phyloP scores from a whole-genome alignment of 371 early-diverging fungal species.

The Apophysomyces variabilis region DNA sequence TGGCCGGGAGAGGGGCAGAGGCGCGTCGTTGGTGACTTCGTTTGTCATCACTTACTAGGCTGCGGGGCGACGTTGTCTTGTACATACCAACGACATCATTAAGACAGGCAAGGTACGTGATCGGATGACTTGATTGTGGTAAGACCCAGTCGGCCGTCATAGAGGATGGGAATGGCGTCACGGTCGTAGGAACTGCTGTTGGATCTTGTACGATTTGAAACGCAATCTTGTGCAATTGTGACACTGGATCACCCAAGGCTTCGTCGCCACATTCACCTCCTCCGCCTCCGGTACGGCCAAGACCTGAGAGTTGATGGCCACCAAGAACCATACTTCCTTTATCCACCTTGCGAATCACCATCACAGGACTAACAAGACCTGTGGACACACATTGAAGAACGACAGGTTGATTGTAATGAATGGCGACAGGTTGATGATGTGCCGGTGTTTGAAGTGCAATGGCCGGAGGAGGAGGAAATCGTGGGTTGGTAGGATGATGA shows the following conservation, averaged over 20 bases:
- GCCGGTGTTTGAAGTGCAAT: slow-evolving; percentile 53
- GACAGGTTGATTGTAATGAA: slow-evolving; percentile 78
- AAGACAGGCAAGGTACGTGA: slow-evolving; percentile 73
- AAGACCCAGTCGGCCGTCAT: slow-evolving; percentile 27
- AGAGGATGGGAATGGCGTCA: slow-evolving; percentile 17
- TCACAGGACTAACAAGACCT: slow-evolving; percentile 75
- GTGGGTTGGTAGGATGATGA: slow-evolving; percentile 22
- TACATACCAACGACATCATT: slow-evolving; percentile 81
- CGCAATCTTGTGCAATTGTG: slow-evolving; percentile 86
- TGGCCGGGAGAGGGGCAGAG: not conserved
- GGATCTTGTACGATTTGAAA: slow-evolving; percentile 67
- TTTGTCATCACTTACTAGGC: slow-evolving; percentile 21
- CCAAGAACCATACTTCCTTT: slow-evolving; percentile 76
- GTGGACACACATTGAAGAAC: slow-evolving; percentile 78
- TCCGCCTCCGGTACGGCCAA: slow-evolving; percentile 28
- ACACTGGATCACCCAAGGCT: slow-evolving; percentile 63
- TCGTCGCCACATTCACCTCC: slow-evolving; percentile 60
- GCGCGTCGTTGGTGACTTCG: slow-evolving; percentile 3
- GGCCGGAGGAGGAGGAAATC: slow-evolving; percentile 60
- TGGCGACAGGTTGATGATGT: slow-evolving; percentile 57
- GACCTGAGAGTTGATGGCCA: slow-evolving; percentile 51
- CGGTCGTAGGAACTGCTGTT: slow-evolving; percentile 31
- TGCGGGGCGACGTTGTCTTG: slow-evolving; percentile 64
- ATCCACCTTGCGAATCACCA: slow-evolving; percentile 78
- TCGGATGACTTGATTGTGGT: slow-evolving; percentile 47